Evolutionary conservation across 1,284 basidiomycete genomes (phyloP).

Genomic region (Naganishia cerealis): DNA sequence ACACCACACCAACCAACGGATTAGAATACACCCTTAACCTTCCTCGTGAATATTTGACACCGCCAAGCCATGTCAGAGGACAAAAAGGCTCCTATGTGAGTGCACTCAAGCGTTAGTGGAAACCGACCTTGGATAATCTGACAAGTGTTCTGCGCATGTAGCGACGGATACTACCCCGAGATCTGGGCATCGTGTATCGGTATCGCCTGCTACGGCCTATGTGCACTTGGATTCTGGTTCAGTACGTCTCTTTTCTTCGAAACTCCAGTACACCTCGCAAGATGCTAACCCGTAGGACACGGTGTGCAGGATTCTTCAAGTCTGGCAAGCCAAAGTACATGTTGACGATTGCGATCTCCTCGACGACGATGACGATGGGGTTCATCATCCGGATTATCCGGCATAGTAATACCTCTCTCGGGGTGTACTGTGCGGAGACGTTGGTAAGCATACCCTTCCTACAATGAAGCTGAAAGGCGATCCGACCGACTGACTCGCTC

Average conservation of each 20-base stretch:
- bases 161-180: slow-evolving; percentile 24
- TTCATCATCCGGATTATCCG: slow-evolving; percentile 52
- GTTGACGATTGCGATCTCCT: slow-evolving; percentile 38
- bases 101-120: not conserved
- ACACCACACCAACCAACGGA: no score
- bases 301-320: slow-evolving; percentile 1
- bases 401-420: slow-evolving; percentile 41
- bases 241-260: not conserved
- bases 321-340: slow-evolving; percentile 33
- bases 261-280: not conserved
- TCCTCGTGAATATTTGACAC: no score
- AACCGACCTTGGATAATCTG: no score
- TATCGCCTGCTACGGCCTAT: slow-evolving; percentile 18
- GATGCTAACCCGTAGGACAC: not conserved
- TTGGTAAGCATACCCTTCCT: slow-evolving; percentile 53
- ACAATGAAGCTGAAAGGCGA: not conserved
- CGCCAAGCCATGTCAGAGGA: slow-evolving; percentile 1
- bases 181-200: slow-evolving; percentile 25
- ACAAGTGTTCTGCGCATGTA: not conserved
- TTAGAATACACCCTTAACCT: no score
- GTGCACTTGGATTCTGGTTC: slow-evolving; percentile 13
- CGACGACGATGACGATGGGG: slow-evolving; percentile 51
- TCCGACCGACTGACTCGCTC: not conserved
- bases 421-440: slow-evolving; percentile 62
- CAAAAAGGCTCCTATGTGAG: slow-evolving; percentile 14